These are phyloP conservation scores for Coemansia sp. DNA, from an alignment of 192 early-diverging fungal genomes.

Conservation along the genomic window DNA sequence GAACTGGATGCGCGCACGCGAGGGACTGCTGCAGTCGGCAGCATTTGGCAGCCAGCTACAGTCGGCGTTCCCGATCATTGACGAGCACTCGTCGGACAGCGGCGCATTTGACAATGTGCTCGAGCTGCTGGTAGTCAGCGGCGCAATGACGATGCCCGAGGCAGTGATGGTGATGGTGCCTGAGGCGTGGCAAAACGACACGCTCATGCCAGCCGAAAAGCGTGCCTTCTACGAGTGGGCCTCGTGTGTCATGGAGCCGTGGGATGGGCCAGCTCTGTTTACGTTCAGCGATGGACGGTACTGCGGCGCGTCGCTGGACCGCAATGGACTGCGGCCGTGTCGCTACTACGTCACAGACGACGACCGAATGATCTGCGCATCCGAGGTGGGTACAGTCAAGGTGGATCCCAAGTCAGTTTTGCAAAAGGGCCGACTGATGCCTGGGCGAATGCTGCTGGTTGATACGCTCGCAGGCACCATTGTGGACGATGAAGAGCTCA, in stretches of 20 bases:
- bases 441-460: conserved; percentile 96
- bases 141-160: conserved; percentile 87
- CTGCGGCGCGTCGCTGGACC: conserved; percentile 96
- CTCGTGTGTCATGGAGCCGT: conserved; percentile 95
- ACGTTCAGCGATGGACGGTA: conserved; percentile 97
- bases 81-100: conserved; percentile 94
- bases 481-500: conserved; percentile 89
- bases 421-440: conserved; percentile 91
- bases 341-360: conserved; percentile 91
- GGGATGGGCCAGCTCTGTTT: conserved; percentile 97
- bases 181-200: conserved; percentile 95
- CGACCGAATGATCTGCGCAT: conserved; percentile 96
- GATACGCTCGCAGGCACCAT: conserved; percentile 88
- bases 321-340: conserved; percentile 97
- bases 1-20: conserved; percentile 99
- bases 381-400: conserved; percentile 90
- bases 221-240: conserved; percentile 97
- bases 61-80: conserved; percentile 88
- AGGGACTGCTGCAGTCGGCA: conserved; percentile 88
- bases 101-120: conserved; percentile 96
- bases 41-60: conserved; percentile 77
- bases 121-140: conserved; percentile 90
- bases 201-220: conserved; percentile 75
- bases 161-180: conserved; percentile 99
- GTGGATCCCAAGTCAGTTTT: conserved; percentile 78